Evolutionary conservation across 495 filamentous ascomycete genomes (phyloP), one percentile per base, ranked within the genome.

Genomic region (Parathielavia hyrcaniae): DNA sequence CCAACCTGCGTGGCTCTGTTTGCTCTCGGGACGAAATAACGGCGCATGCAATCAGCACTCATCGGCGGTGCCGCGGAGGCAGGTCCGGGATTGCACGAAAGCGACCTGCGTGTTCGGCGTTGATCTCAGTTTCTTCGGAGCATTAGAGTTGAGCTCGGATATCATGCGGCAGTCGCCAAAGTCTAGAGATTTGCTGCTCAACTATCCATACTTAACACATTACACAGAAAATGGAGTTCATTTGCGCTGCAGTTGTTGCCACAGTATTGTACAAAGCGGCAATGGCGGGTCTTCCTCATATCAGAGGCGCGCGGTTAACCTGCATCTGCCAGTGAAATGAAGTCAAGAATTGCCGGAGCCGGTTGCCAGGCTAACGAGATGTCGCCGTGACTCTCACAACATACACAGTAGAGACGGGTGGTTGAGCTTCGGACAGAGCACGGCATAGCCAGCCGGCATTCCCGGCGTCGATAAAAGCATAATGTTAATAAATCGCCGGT

Each of bases 291-390:
- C 10, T 11, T 10, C 9, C 13, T 10, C 10, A 34, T 34, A 10
- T 7, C n/a, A 38, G 48, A 50, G 32, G 10, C 48, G 47, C 47
- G 48, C 48, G 48, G 48, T 35, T 50, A 50, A 22, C 48, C 48
- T 6, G 22, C 20, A 17, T 36, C n/a, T 10, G 45, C 9, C 1
- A 23, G 22, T 46, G 20, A 50, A 50, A 13, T 30, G 12, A 44
- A 54, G 17, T 14, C 22, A 36, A 45, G n/a, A 54, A 35, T 35
- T 49, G 30, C 47, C 26, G 47, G 47, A 49, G 35, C 13, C 16
- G 19, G 43, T 56, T 56, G 44, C 44, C 43, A 48, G 35, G 34
- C 14, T 45, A 39, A 34, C 26, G 13, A 19, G 14, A 38, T 43
- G 36, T 8, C 45, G n/a, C 8, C 44, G 14, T 39, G 26, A 41